Evolutionary conservation across 768 basidiomycete species (phyloP).

Genomic region (Leccinum subtestaceum): DNA sequence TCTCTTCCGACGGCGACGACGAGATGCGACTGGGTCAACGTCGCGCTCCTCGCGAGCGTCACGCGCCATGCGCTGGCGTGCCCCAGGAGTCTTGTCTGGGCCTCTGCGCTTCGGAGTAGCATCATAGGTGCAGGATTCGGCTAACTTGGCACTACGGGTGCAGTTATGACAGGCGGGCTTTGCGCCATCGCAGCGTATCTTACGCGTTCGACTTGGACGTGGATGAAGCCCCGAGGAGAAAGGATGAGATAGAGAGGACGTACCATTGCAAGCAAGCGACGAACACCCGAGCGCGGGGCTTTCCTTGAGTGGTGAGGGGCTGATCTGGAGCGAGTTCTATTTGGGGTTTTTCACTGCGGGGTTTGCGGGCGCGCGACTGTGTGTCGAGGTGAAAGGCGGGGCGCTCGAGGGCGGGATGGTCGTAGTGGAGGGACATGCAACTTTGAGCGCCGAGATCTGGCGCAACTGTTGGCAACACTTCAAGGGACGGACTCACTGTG

Average conservation of each 20-base stretch:
- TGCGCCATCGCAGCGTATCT: conserved; percentile 81
- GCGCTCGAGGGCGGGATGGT: not conserved
- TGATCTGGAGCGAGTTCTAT: conserved; percentile 74
- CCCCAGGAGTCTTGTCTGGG: conserved; percentile 77
- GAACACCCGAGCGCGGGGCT: conserved; percentile 68
- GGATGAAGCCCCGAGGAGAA: conserved; percentile 6
- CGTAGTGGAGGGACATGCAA: conserved; percentile 22
- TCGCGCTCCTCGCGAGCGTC: conserved; percentile 38
- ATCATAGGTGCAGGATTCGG: conserved; percentile 63
- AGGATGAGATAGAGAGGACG: conserved; percentile 10
- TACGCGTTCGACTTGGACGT: conserved; percentile 59
- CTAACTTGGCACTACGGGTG: conserved; percentile 44
- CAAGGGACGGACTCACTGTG: too few relatives aligned
- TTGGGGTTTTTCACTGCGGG: conserved; percentile 52
- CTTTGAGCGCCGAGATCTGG: too few relatives aligned
- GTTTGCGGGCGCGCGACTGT: conserved; percentile 30
- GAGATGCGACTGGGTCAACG: conserved; percentile 23
- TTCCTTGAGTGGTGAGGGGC: conserved; percentile 60
- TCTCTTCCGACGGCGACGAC: conserved; percentile 22
- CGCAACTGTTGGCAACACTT: too few relatives aligned
- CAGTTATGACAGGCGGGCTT: conserved; percentile 79
- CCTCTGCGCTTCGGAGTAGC: conserved; percentile 72
- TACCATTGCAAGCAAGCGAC: conserved; percentile 81
- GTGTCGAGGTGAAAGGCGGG: not conserved
- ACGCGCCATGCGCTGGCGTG: conserved; percentile 60